Percentiles rank a stretch among this genome's conserved stretches.
Conservation (phyloP, 495 filamentous ascomycete genomes). For the Baudoinia panamericana region DNA sequence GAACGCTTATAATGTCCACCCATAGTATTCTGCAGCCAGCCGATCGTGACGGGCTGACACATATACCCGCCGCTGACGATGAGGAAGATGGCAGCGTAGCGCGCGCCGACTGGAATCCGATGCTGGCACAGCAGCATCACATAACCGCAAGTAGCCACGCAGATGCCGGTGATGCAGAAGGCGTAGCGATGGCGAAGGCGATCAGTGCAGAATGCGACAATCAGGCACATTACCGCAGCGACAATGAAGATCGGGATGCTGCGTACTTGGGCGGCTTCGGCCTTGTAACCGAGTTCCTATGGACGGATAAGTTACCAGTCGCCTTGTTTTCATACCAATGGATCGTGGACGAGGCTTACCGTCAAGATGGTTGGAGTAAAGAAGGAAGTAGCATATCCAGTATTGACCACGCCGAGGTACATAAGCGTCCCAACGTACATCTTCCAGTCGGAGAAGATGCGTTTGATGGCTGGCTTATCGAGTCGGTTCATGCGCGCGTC, state of each 20-base stretch:
- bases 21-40: conserved; percentile 29
- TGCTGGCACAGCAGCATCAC: conserved; percentile 27
- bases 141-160: conserved; percentile 26
- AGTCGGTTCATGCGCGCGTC: conserved; percentile 34
- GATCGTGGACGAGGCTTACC: no score
- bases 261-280: conserved; percentile 23
- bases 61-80: conserved; percentile 29
- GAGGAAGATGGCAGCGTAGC: conserved; percentile 33
- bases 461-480: conserved; percentile 23
- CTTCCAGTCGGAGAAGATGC: conserved; percentile 27
- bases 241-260: conserved; percentile 30
- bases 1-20: conserved; percentile 32
- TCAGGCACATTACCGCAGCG: conserved; percentile 8
- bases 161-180: conserved; percentile 27
- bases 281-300: conserved; percentile 20
- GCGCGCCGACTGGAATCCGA: conserved; percentile 20
- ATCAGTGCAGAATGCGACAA: conserved; percentile 20
- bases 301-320: no score
- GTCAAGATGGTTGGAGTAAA: conserved; percentile 24
- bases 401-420: conserved; percentile 27
- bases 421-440: conserved; percentile 24
- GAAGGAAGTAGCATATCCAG: conserved; percentile 26
- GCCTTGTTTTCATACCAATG: no score
- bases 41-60: conserved; percentile 29
- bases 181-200: conserved; percentile 26